phyloP scores from a whole-genome alignment of 2,329 filamentous ascomycete genomes.

The Paecilomyces formosus region DNA sequence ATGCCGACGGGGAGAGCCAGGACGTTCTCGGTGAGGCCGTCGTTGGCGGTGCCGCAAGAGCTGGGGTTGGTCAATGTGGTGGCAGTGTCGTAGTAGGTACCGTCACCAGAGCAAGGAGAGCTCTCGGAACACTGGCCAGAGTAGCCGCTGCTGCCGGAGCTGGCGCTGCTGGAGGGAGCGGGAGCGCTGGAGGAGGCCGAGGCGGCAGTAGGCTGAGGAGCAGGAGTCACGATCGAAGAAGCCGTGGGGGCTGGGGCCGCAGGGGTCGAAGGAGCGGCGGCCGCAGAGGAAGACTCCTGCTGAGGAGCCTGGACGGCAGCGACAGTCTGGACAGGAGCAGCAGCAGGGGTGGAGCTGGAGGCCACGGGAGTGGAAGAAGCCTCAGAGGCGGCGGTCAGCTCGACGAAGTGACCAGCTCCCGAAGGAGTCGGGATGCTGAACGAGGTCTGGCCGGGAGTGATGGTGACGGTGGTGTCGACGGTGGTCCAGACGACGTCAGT shows the following conservation, averaged over 20 bases:
- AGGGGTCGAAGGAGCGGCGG: background rate
- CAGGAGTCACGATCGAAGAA: conserved; percentile 8
- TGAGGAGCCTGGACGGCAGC: background rate
- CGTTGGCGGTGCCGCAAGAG: conserved; percentile 57
- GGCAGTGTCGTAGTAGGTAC: conserved; percentile 68
- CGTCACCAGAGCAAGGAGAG: conserved; percentile 47
- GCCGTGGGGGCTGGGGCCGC: conserved; percentile 1
- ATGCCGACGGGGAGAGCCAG: conserved; percentile 60
- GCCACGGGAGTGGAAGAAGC: conserved; percentile 6
- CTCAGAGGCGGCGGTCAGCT: conserved; percentile 4
- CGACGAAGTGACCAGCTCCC: conserved; percentile 3
- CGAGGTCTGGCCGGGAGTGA: conserved; percentile 30
- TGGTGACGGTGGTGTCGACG: conserved; percentile 40
- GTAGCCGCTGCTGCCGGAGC: conserved; percentile 7
- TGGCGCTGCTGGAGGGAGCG: conserved; percentile 7
- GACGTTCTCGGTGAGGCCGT: conserved; percentile 50
- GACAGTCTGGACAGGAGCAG: conserved; percentile 3
- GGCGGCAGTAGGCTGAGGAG: conserved; percentile 9
- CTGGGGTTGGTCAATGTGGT: conserved; percentile 45
- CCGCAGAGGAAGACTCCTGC: background rate
- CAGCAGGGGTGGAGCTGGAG: conserved; percentile 3
- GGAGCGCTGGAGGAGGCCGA: conserved; percentile 15
- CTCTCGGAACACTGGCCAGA: conserved; percentile 16
- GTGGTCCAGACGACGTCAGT: conserved; percentile 42
- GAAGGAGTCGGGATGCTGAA: conserved; percentile 14